Evolutionary conservation across 2,329 filamentous ascomycete genomes (phyloP).

Genomic region (Aurifilum marmelostoma): DNA sequence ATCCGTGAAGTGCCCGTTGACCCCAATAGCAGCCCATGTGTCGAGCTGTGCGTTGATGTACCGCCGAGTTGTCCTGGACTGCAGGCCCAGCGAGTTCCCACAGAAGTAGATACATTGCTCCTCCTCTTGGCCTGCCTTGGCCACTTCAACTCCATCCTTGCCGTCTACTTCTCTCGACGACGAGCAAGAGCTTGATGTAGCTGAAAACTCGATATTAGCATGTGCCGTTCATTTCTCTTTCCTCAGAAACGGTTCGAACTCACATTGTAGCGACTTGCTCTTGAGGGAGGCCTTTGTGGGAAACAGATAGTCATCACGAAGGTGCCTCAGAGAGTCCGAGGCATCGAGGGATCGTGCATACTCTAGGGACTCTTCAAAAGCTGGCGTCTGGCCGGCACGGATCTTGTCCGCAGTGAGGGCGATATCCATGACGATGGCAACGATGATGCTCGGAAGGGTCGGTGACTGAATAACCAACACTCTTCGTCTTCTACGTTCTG

Average conservation of each 20-base stretch:
- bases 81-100: conserved; percentile 86
- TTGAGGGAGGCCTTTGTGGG: conserved; percentile 74
- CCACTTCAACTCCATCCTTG: neutral
- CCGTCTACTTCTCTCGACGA: neutral
- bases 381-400: conserved; percentile 44
- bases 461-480: neutral
- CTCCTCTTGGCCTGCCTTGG: neutral
- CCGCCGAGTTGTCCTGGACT: conserved; percentile 69
- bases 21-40: conserved; percentile 83
- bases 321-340: conserved; percentile 60
- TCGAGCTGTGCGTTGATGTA: conserved; percentile 75
- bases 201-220: neutral
- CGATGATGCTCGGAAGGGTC: neutral
- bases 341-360: conserved; percentile 60
- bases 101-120: conserved; percentile 73
- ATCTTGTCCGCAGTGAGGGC: conserved; percentile 44
- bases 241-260: neutral
- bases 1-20: conserved; percentile 78
- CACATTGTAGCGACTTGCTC: conserved; percentile 57
- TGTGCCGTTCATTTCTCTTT: neutral
- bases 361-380: conserved; percentile 52
- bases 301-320: conserved; percentile 75
- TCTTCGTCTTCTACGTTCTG: neutral
- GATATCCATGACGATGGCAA: conserved; percentile 43
- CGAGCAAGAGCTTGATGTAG: neutral